Percentiles rank a stretch among this genome's conserved stretches.
phyloP scores from a whole-genome alignment of 345 rosid genomes.

The Salix viminalis region DNA sequence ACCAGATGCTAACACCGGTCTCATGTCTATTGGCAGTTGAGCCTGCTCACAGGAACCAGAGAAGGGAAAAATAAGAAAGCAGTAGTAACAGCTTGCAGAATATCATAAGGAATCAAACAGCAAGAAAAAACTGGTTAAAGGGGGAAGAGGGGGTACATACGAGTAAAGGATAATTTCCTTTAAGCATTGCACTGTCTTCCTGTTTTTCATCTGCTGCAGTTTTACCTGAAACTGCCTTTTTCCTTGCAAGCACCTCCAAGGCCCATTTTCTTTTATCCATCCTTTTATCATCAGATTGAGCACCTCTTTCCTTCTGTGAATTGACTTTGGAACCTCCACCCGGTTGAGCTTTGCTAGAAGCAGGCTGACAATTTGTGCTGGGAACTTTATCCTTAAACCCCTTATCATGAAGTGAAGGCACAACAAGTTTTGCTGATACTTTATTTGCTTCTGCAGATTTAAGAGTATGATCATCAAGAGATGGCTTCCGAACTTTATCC shows the following conservation, averaged over 20 bases:
- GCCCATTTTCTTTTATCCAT: conserved; percentile 94
- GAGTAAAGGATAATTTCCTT: conserved; percentile 80
- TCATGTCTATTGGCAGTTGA: conserved; percentile 83
- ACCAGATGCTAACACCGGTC: conserved; percentile 62
- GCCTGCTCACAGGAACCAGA: conserved; percentile 55
- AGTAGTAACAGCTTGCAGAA: conserved; percentile 12
- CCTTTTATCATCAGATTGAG: conserved; percentile 51
- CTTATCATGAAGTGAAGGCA: conserved; percentile 32
- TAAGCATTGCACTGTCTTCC: conserved; percentile 56
- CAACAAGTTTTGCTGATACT: conserved; percentile 35
- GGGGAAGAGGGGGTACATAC: conserved; percentile 35
- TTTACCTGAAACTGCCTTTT: conserved; percentile 55
- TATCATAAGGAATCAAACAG: conserved; percentile 7
- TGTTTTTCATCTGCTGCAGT: conserved; percentile 44
- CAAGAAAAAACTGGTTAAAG: neutral
- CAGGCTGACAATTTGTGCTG: conserved; percentile 38
- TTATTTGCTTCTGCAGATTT: conserved; percentile 37
- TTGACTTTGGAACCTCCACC: conserved; percentile 34
- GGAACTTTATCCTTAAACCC: conserved; percentile 38
- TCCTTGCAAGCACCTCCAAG: conserved; percentile 87
- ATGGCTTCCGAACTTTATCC: conserved; percentile 30
- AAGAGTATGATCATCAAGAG: conserved; percentile 27
- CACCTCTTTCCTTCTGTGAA: conserved; percentile 33
- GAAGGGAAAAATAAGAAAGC: conserved; percentile 1
- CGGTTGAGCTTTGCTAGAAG: conserved; percentile 28